phyloP scores from a whole-genome alignment of 306 rosid genomes.

The Geum urbanum region DNA sequence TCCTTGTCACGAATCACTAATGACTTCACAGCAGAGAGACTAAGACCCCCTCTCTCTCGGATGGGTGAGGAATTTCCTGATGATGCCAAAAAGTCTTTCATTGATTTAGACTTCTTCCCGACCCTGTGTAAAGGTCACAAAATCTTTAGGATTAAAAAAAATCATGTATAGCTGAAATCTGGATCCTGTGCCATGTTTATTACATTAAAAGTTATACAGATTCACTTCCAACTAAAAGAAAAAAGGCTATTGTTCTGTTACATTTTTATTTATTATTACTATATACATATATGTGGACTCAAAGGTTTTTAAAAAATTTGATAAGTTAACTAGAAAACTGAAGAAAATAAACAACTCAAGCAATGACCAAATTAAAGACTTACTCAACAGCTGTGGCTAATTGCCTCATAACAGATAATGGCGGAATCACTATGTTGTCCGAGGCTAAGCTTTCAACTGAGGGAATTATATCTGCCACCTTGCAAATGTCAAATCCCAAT shows the following conservation, averaged over 20 bases:
- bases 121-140: constrained; percentile 52
- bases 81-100: constrained; percentile 68
- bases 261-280: no score
- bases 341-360: constrained; percentile 18
- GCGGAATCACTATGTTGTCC: constrained; percentile 62
- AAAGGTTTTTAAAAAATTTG: neutral
- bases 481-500: constrained; percentile 16
- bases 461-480: constrained; percentile 70
- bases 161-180: constrained; percentile 14
- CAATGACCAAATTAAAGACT: constrained; percentile 38
- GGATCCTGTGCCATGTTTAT: neutral
- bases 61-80: constrained; percentile 63
- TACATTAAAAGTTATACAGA: neutral
- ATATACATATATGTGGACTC: constrained; percentile 2
- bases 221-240: neutral
- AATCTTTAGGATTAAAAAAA: constrained; percentile 16
- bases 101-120: constrained; percentile 67
- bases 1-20: constrained; percentile 84
- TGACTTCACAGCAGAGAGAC: constrained; percentile 76
- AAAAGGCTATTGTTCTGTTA: neutral
- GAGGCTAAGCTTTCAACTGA: constrained; percentile 64
- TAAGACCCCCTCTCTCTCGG: constrained; percentile 68
- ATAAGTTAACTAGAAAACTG: constrained; percentile 1
- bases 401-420: constrained; percentile 68
- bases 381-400: constrained; percentile 86